phyloP scores from a whole-genome alignment of 2,329 filamentous ascomycete species.

The Rachicladosporium sp. region DNA sequence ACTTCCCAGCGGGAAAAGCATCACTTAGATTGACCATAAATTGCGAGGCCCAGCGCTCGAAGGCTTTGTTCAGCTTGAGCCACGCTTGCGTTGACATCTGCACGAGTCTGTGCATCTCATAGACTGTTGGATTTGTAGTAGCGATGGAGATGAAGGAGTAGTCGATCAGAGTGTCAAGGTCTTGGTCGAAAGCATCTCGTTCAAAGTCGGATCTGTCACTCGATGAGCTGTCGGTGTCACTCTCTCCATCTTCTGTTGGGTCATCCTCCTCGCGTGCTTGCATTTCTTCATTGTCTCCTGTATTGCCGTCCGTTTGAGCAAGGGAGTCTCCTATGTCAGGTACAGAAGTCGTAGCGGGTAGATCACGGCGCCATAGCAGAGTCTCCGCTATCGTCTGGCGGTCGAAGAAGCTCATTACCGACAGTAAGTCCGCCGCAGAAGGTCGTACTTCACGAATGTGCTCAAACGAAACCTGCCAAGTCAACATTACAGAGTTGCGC shows the following conservation, averaged over 20 bases:
- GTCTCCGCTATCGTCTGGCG: conserved; percentile 5
- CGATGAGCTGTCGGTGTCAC: neutral
- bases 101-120: conserved; percentile 33
- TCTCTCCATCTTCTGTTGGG: neutral
- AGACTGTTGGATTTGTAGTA: conserved; percentile 12
- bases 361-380: neutral
- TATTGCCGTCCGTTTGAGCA: no score
- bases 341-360: no score
- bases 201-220: conserved; percentile 4
- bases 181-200: conserved; percentile 15
- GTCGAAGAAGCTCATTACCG: conserved; percentile 37
- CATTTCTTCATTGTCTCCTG: no score
- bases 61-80: conserved; percentile 16
- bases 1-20: conserved; percentile 5
- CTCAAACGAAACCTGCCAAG: conserved; percentile 12
- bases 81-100: conserved; percentile 27
- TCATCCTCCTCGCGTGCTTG: neutral
- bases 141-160: conserved; percentile 25
- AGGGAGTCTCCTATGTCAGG: no score
- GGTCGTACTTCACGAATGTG: conserved; percentile 6
- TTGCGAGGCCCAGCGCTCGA: conserved; percentile 15
- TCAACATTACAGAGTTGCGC: conserved; percentile 4
- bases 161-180: conserved; percentile 23
- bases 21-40: conserved; percentile 4
- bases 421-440: conserved; percentile 31